Conservation (phyloP, 2,329 filamentous ascomycete species). For the Ramularia endophylla region DNA sequence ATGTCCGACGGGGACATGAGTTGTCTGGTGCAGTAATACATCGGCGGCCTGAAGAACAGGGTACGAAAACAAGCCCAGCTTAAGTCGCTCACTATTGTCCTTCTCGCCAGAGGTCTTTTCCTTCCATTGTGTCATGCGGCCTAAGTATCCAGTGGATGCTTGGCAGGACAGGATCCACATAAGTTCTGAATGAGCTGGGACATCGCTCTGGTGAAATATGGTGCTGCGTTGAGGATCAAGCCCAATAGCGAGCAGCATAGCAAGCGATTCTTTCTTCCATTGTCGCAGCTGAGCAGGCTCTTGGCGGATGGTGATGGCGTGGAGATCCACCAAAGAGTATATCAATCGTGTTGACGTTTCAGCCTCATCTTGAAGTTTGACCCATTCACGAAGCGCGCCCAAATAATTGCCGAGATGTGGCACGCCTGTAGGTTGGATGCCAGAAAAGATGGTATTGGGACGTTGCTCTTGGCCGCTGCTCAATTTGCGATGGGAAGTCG, state of each 20-base stretch:
- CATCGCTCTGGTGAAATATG: constrained; percentile 66
- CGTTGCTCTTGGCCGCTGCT: constrained; percentile 7
- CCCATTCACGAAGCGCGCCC: constrained; percentile 84
- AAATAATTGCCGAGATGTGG: constrained; percentile 95
- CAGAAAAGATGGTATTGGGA: constrained; percentile 70
- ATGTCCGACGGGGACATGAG: constrained; percentile 93
- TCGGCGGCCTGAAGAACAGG: constrained; percentile 94
- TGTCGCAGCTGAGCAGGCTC: constrained; percentile 54
- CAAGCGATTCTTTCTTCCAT: constrained; percentile 69
- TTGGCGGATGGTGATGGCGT: constrained; percentile 81
- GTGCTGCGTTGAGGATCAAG: constrained; percentile 69
- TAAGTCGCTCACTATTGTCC: constrained; percentile 51
- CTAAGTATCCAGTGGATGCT: constrained; percentile 87
- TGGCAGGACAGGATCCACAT: constrained; percentile 97
- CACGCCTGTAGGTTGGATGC: constrained; percentile 91
- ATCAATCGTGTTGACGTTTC: constrained; percentile 56
- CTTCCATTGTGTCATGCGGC: constrained; percentile 99
- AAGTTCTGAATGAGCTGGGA: constrained; percentile 75
- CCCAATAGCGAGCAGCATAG: constrained; percentile 76
- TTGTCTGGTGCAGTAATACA: constrained; percentile 81
- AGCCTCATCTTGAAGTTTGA: constrained; percentile 64
- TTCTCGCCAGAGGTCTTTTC: constrained; percentile 42
- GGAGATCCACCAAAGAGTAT: constrained; percentile 87
- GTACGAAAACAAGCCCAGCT: constrained; percentile 90
- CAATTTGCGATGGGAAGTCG: constrained; percentile 1